Base-by-base conservation (phyloP, 1,139 yeast genomes). In the Debaryomyces sp. region DNA sequence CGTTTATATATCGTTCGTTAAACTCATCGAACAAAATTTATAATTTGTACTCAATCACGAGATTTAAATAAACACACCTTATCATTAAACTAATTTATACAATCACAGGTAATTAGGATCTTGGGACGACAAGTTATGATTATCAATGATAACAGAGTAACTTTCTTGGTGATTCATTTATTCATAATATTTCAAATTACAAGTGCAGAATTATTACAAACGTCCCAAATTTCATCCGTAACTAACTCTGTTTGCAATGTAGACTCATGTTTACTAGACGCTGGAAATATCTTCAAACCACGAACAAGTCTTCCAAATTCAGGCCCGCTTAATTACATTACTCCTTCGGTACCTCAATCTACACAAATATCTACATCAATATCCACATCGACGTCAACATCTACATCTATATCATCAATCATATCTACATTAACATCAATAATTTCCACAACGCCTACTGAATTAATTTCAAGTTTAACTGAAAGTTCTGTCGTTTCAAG, bases 1-100 rank as follows among this genome's bases (percentile, higher is more conserved):
- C 18, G 2, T 40, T n/a, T 3, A 17, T 13, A 15, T 15, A 10
- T 7, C 12, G 8, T 13, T 41, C 12, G 21, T 21, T 13, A 41
- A 41, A 13, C 43, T 41, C 43, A 41, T 41, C 43, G 43, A 41
- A 41, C 43, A 41, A 41, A 39, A 41, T 15, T 41, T 7, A 30
- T 17, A 41, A 9, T 21, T 29, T 30, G 27, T 27, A 27, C 30
- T 27, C 30, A 26, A 41, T 41, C 43, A 41, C 43, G 43, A 41
- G 43, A 41, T 30, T 22, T 6, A 29, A 41, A 23, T 10, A n/a
- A 27, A 27, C 22, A 37, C 21, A 37, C 41, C 30, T 24, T 37
- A 23, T 24, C 30, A 37, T n/a, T 37, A 15, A 24, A 23, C 5
- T 9, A n/a, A 24, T n/a, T 23, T 37, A n/a, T 17, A 37, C 8